Conservation (phyloP, 2,329 filamentous ascomycete species). For the Xylariales sp. region DNA sequence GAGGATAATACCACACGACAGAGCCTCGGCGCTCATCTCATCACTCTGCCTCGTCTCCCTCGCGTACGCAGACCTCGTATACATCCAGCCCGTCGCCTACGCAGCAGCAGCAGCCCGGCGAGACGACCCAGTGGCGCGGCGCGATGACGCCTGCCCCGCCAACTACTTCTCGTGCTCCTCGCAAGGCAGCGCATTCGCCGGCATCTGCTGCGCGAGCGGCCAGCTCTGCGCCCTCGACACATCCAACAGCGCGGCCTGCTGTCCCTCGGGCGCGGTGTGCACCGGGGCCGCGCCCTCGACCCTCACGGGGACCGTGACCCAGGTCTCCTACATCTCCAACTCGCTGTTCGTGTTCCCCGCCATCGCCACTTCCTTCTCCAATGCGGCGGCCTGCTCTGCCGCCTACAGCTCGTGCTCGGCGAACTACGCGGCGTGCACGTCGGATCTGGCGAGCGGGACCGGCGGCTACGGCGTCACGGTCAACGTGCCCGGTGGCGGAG, state of each 20-base stretch:
- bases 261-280: constrained; percentile 47
- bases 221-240: constrained; percentile 47
- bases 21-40: neutral
- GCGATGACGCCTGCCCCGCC: constrained; percentile 36
- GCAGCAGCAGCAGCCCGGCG: constrained; percentile 19
- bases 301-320: constrained; percentile 27
- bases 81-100: constrained; percentile 16
- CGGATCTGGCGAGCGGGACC: constrained; percentile 37
- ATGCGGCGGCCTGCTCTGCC: constrained; percentile 46
- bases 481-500: constrained; percentile 47
- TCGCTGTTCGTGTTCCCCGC: constrained; percentile 57
- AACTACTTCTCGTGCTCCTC: constrained; percentile 48
- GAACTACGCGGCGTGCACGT: constrained; percentile 51
- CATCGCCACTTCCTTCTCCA: constrained; percentile 46
- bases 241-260: constrained; percentile 47
- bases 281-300: constrained; percentile 47
- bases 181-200: constrained; percentile 40
- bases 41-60: neutral
- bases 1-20: neutral
- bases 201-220: constrained; percentile 47
- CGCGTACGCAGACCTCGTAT: constrained; percentile 7
- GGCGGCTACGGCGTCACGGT: constrained; percentile 50
- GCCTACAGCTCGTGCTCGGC: constrained; percentile 47
- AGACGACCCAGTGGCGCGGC: constrained; percentile 20
- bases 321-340: constrained; percentile 51